Conservation (phyloP, 192 early-diverging fungal species). For the Funneliformis mosseae region DNA sequence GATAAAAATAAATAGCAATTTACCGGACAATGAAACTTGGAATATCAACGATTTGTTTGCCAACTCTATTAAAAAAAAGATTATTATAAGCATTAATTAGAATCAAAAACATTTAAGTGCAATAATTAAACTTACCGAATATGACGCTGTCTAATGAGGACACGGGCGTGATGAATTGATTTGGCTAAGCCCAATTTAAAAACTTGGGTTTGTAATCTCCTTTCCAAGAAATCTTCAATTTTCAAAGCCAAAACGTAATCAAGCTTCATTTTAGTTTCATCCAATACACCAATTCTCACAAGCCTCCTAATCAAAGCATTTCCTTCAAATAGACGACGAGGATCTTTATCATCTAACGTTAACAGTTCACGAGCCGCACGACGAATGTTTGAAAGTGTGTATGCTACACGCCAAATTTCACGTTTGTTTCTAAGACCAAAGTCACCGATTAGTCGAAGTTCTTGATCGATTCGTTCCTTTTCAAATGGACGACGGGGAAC, state of each 20-base stretch:
- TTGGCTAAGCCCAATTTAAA: conserved; percentile 97
- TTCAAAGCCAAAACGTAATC: conserved; percentile 98
- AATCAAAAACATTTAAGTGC: not conserved
- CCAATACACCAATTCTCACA: conserved; percentile 97
- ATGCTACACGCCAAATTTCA: conserved; percentile 97
- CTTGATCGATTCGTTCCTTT: conserved; percentile 93
- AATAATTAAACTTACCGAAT: conserved; percentile 65
- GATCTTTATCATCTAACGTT: conserved; percentile 94
- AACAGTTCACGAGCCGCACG: conserved; percentile 99
- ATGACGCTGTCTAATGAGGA: conserved; percentile 97
- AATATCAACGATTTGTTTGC: conserved; percentile 97
- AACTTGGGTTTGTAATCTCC: conserved; percentile 96
- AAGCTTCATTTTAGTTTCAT: conserved; percentile 96
- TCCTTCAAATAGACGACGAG: conserved; percentile 98
- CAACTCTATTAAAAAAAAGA: conserved; percentile 60
- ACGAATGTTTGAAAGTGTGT: conserved; percentile 98
- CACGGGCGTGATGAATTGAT: conserved; percentile 99
- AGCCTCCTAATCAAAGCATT: conserved; percentile 98
- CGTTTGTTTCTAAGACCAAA: conserved; percentile 99
- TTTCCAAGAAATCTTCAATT: conserved; percentile 99
- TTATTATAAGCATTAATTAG: not conserved
- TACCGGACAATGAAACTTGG: conserved; percentile 96
- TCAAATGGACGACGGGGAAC: conserved; percentile 97
- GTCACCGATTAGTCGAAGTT: conserved; percentile 93
- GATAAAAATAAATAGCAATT: conserved; percentile 38